Evolutionary conservation across 2,329 filamentous ascomycete genomes (phyloP).

Genomic region (Penicillium sp.): DNA sequence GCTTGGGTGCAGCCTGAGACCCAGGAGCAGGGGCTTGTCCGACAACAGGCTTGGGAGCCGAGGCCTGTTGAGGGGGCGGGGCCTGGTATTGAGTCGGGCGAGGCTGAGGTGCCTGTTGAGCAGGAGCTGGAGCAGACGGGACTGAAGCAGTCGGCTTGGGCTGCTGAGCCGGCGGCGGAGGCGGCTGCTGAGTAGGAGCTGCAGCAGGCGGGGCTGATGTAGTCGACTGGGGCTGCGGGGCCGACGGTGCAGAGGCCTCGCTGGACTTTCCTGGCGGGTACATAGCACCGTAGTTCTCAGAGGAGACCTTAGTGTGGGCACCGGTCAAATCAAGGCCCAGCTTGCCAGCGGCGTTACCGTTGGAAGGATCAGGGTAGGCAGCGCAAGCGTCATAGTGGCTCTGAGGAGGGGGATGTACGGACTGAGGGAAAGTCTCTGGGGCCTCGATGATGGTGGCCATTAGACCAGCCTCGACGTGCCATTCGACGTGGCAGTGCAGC

Average conservation of each 20-base stretch:
- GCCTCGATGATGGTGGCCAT: slow-evolving; percentile 33
- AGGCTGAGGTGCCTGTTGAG: neutral
- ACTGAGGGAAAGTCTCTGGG: slow-evolving; percentile 25
- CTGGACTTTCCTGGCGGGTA: slow-evolving; percentile 4
- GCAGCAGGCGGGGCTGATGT: neutral
- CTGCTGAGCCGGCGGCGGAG: neutral
- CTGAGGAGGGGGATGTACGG: slow-evolving; percentile 15
- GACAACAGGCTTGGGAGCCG: neutral
- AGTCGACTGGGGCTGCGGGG: neutral
- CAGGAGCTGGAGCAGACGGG: neutral
- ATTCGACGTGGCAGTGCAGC: slow-evolving; percentile 39
- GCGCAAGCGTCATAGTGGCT: slow-evolving; percentile 24
- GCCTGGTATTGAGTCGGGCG: neutral
- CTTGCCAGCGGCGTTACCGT: slow-evolving; percentile 27
- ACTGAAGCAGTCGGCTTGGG: neutral
- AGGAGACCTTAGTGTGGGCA: slow-evolving; percentile 8
- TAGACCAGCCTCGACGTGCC: slow-evolving; percentile 35
- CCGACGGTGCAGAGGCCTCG: neutral
- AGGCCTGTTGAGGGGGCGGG: neutral
- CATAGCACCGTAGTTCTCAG: slow-evolving; percentile 16
- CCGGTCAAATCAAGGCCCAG: slow-evolving; percentile 16
- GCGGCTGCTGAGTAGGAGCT: neutral
- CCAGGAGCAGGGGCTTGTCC: neutral
- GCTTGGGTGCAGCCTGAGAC: neutral
- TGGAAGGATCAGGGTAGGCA: slow-evolving; percentile 19